A percentile compares a stretch with the other conserved stretches of the same genome.
phyloP scores from a whole-genome alignment of 1,284 basidiomycete species.

The Apiotrichum domesticum region DNA sequence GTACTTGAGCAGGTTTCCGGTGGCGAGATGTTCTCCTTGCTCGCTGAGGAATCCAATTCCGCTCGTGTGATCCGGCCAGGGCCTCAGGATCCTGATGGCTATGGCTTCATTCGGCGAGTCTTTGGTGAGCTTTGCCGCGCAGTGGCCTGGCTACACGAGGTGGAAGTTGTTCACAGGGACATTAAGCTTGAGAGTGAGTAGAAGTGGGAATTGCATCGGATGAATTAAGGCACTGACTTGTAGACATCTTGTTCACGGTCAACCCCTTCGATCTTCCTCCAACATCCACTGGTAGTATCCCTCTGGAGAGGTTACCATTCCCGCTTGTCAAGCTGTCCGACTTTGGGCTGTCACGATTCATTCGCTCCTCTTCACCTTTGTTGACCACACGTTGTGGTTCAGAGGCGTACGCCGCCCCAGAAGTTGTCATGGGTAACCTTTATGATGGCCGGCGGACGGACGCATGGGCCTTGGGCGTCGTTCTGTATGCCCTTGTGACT shows the following conservation, averaged over 20 bases:
- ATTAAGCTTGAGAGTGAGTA: constrained; percentile 87
- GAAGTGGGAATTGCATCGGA: not conserved
- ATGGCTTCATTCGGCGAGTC: constrained; percentile 59
- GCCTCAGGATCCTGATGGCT: constrained; percentile 24
- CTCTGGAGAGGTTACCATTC: constrained; percentile 47
- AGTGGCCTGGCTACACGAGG: constrained; percentile 83
- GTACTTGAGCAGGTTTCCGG: constrained; percentile 72
- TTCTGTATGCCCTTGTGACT: constrained; percentile 67
- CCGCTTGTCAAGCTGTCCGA: constrained; percentile 82
- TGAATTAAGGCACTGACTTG: not conserved
- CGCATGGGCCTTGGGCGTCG: constrained; percentile 81
- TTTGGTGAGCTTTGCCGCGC: constrained; percentile 74
- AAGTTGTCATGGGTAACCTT: constrained; percentile 67
- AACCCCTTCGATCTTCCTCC: constrained; percentile 46
- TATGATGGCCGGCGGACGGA: constrained; percentile 87
- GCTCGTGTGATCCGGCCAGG: constrained; percentile 42
- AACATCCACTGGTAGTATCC: constrained; percentile 40
- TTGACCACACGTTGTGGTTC: constrained; percentile 83
- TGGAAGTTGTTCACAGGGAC: constrained; percentile 82
- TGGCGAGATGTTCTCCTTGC: constrained; percentile 76
- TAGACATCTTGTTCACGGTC: constrained; percentile 58
- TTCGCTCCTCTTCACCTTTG: constrained; percentile 62
- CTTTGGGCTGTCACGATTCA: constrained; percentile 83
- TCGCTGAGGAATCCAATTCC: constrained; percentile 59
- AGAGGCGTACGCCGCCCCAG: constrained; percentile 86